phyloP scores from a whole-genome alignment of 306 rosid genomes.

The Quercus mongolica region DNA sequence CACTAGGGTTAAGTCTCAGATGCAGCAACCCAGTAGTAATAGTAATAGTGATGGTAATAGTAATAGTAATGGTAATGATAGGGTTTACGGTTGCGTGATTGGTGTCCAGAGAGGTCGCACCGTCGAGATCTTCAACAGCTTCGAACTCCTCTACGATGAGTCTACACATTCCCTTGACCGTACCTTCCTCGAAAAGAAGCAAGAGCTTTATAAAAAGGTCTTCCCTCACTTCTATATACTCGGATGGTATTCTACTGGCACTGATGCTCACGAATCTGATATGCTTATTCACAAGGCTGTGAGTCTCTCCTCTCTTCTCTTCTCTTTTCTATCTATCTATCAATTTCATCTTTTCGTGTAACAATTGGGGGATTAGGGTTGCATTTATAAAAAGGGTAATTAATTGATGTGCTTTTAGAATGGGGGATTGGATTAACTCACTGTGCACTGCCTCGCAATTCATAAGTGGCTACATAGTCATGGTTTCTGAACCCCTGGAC shows the following conservation, averaged over 20 bases:
- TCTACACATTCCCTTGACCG: constrained; percentile 82
- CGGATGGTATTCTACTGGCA: constrained; percentile 98
- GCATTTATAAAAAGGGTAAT: too few relatives aligned
- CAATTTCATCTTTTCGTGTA: too few relatives aligned
- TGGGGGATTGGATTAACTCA: too few relatives aligned
- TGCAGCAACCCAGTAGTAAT: constrained; percentile 16
- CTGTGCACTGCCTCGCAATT: too few relatives aligned
- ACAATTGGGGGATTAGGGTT: too few relatives aligned
- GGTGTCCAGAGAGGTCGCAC: constrained; percentile 98
- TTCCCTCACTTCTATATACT: constrained; percentile 87
- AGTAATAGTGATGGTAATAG: too few relatives aligned
- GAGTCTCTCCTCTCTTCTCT: constrained; percentile 9
- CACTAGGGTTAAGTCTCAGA: constrained; percentile 84
- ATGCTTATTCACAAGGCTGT: constrained; percentile 95
- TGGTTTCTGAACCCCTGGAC: not conserved
- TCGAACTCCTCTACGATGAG: constrained; percentile 86
- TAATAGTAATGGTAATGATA: not conserved
- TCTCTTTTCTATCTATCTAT: too few relatives aligned
- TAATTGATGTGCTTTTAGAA: too few relatives aligned
- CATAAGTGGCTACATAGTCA: not conserved
- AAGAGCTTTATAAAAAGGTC: constrained; percentile 95
- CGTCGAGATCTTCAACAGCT: constrained; percentile 98
- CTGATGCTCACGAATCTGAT: constrained; percentile 82
- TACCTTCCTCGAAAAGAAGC: constrained; percentile 90
- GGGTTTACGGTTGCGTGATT: constrained; percentile 91